Evolutionary conservation across 129 eudicot species (phyloP).

Genomic region (Apium graveolens): DNA sequence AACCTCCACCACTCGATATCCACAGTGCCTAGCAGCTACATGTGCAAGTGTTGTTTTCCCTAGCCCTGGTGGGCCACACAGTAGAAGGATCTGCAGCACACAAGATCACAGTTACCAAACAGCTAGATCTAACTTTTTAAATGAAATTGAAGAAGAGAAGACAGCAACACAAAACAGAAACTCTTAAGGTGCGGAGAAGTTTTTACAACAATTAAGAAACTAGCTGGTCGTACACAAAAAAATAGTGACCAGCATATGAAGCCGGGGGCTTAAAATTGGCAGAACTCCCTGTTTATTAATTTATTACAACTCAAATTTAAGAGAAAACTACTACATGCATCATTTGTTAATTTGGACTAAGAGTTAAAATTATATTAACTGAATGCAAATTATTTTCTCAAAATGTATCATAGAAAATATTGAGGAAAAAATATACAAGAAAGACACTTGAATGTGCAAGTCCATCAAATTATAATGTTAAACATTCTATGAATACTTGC

Average conservation of each 20-base stretch:
- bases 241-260: background rate
- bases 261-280: background rate
- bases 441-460: background rate
- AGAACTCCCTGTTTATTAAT: background rate
- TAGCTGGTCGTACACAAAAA: background rate
- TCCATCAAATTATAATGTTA: constrained; percentile 16
- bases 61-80: constrained; percentile 99
- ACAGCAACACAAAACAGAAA: background rate
- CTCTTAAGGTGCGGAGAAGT: background rate
- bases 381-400: background rate
- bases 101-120: background rate
- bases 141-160: background rate
- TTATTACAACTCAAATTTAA: background rate
- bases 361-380: background rate
- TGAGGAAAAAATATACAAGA: background rate
- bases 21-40: constrained; percentile 96
- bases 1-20: constrained; percentile 96
- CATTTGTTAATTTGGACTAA: background rate
- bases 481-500: background rate
- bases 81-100: constrained; percentile 66
- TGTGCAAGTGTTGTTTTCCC: constrained; percentile 99
- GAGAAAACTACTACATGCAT: background rate
- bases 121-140: constrained; percentile 2
- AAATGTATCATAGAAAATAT: background rate
- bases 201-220: background rate